Evolutionary conservation across 148 eudicot genomes (phyloP), one percentile per base, ranked within the genome.

Genomic region (Cornus florida): DNA sequence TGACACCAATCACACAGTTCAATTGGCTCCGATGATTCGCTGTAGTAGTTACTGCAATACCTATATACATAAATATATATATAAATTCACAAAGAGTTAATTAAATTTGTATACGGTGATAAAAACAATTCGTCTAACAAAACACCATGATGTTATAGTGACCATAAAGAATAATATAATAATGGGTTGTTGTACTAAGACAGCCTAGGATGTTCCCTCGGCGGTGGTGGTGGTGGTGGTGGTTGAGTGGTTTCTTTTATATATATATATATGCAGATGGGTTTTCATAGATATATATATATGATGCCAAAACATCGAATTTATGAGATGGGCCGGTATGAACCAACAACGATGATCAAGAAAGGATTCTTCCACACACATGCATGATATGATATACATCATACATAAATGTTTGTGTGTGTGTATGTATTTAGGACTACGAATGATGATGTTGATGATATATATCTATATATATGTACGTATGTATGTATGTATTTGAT

Each of bases 11-110:
- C 91, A 14, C 93, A 90, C 10, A 78, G 77, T 48, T 80, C 84
- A n/a, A 84, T 85, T 19, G 81, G 71, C 67, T 83, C 86, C n/a
- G 91, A 81, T 31, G 76, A 73, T 73, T 85, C 88, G 60, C 81
- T 77, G 75, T 90, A 90, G 83, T 88, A 90, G 88, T 84, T 90
- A 90, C 93, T 90, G 71, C 93, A 90, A 77, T 90, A 90, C 86
- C 93, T 90, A 75, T 19, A 62, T 19, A 57, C 13, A 57, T 57
- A 57, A 5, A 41, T 41, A 43, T 43, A 43, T 53, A 53, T 53
- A 53, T 2, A 48, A 48, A 48, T 8, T n/a, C 35, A 62, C 10
- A 64, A 28, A 33, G 35, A 69, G 28, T 7, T 13, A 59, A 32
- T 68, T 68, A 43, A 43, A 43, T 43, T 43, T 43, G 48, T 43